Base-by-base conservation (phyloP, 768 basidiomycete species). In the Suillus discolor region DNA sequence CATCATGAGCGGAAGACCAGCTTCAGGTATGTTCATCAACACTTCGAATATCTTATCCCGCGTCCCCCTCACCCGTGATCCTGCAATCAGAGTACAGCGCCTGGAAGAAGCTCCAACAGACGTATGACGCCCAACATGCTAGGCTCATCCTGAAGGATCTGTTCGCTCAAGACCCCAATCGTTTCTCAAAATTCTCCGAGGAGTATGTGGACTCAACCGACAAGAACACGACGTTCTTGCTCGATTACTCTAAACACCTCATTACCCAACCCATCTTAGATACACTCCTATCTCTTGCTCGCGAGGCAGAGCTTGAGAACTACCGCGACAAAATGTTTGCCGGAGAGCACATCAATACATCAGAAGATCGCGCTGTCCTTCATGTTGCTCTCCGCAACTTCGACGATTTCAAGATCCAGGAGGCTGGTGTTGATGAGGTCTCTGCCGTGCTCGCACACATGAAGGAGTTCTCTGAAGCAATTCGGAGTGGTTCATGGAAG, bases 341-440 rank as follows among this genome's bases (percentile, higher is more conserved):
- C 2, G 97, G 97, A 54, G 89, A 92, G 77, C 97, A 97, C 79
- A 98, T 99, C 85, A 99, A 99, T 83, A 99, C 96, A 20, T 96
- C 95, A 28, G 97, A 99, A 78, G 96, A 94, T 74, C 94, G 97
- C 63, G 94, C 97, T 2, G 97, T 99, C 7, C 86, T 99, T 3
- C 97, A 99, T 78, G 83, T 98, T 66, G 97, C 97, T 6, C 86
- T 99, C 60, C 89, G 97, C 68, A 88, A 90, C 80, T 79, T 85
- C 70, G 85, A 89, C 66, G 88, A 91, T 69, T 94, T 91, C 80
- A 82, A 86, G 72, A 95, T 97, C 78, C 71, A 80, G 55, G 97
- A 98, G 79, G 79, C 78, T 2, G 96, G 95, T 51, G 92, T 88
- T 11, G 84, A 90, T 68, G 91, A 98, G 77, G 96, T 99, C 67